Evolutionary conservation across 2,329 filamentous ascomycete genomes (phyloP).

Genomic region (Cytospora piceae): DNA sequence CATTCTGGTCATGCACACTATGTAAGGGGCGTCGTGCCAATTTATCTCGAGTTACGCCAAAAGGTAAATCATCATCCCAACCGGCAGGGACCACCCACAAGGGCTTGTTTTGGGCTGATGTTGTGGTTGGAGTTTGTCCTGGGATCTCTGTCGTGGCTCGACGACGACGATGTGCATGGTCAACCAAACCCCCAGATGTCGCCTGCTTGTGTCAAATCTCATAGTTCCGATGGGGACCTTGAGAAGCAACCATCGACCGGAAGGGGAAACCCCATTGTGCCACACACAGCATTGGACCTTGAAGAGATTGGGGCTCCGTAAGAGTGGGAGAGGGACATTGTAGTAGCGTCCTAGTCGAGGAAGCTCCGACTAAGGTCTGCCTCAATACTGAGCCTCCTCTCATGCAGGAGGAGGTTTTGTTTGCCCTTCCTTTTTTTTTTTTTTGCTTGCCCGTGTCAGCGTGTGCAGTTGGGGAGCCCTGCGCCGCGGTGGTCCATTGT

Average conservation of each 20-base stretch:
- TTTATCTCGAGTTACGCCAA: conserved; percentile 20
- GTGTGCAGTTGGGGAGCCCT: neutral
- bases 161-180: neutral
- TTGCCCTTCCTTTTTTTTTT: neutral
- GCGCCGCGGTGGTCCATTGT: conserved; percentile 4
- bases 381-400: conserved; percentile 17
- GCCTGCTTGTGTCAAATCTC: conserved; percentile 17
- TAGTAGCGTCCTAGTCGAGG: conserved; percentile 14
- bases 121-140: neutral
- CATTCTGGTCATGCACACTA: conserved; percentile 6
- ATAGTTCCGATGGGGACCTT: conserved; percentile 15
- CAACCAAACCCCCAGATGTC: conserved; percentile 4
- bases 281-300: conserved; percentile 18
- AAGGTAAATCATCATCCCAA: conserved; percentile 3
- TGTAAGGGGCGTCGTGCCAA: conserved; percentile 24
- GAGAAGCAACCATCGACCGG: conserved; percentile 5
- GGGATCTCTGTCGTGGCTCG: neutral
- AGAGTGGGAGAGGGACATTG: conserved; percentile 9
- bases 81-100: conserved; percentile 3
- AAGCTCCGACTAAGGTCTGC: conserved; percentile 12
- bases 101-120: conserved; percentile 7
- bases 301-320: conserved; percentile 14
- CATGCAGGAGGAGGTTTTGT: conserved; percentile 4
- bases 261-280: conserved; percentile 18
- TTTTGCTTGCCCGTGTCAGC: neutral